A percentile compares a stretch with the other conserved stretches of the same genome.
Conservation (phyloP, 2,329 filamentous ascomycete genomes). For the Arthrinium phaeospermum region DNA sequence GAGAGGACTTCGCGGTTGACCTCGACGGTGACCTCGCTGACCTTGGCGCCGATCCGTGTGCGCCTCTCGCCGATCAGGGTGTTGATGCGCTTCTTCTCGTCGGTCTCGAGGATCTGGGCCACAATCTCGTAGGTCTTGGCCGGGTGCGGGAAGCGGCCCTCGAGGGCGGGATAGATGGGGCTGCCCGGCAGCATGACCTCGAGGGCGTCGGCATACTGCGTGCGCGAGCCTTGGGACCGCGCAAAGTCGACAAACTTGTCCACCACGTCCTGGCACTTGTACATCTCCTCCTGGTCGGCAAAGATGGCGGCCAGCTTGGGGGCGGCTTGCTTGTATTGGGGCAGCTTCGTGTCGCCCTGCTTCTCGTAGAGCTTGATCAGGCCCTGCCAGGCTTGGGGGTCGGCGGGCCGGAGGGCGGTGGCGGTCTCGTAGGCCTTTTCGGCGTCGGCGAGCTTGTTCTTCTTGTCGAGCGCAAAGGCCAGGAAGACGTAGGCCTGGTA, state of each 20-base stretch:
- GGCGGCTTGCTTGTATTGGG: slow-evolving; percentile 75
- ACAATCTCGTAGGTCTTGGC: slow-evolving; percentile 81
- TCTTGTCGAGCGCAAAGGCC: slow-evolving; percentile 83
- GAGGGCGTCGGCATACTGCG: slow-evolving; percentile 78
- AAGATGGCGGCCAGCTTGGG: slow-evolving; percentile 78
- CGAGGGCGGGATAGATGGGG: slow-evolving; percentile 79
- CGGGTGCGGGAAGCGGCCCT: slow-evolving; percentile 83
- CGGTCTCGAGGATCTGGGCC: slow-evolving; percentile 80
- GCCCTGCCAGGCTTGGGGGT: slow-evolving; percentile 90
- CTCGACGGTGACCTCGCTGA: slow-evolving; percentile 82
- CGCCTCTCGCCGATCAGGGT: slow-evolving; percentile 86
- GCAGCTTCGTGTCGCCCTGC: slow-evolving; percentile 71
- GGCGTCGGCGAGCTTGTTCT: slow-evolving; percentile 72
- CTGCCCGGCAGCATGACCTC: slow-evolving; percentile 79
- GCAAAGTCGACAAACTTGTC: slow-evolving; percentile 82
- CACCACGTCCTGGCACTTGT: slow-evolving; percentile 70
- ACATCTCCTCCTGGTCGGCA: slow-evolving; percentile 66
- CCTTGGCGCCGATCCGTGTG: slow-evolving; percentile 82
- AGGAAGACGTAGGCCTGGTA: slow-evolving; percentile 91
- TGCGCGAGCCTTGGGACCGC: slow-evolving; percentile 71
- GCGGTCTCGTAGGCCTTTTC: slow-evolving; percentile 79
- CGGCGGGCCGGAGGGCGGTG: slow-evolving; percentile 71
- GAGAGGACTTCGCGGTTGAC: slow-evolving; percentile 85
- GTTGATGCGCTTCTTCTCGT: slow-evolving; percentile 90
- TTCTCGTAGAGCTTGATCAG: slow-evolving; percentile 85